Evolutionary conservation across 352 stramenopile species (phyloP).

Genomic region (Globisporangium camurandrum): DNA sequence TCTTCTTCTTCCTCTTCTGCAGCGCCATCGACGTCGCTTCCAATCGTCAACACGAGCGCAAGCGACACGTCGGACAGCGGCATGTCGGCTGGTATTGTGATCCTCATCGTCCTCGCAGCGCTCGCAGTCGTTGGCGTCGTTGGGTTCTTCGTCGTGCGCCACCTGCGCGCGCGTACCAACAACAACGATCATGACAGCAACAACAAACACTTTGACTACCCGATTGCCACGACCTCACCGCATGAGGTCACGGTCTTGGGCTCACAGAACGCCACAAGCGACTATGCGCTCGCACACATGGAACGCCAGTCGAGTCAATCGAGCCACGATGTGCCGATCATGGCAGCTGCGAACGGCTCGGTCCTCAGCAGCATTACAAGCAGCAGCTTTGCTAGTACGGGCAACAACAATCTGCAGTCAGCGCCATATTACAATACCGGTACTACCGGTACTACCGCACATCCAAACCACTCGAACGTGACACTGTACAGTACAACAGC

Average conservation of each 20-base stretch:
- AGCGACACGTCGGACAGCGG: slow-evolving; percentile 7
- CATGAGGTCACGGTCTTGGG: slow-evolving; percentile 12
- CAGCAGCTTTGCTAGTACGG: slow-evolving; percentile 8
- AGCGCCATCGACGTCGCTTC: background rate
- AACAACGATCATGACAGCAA: slow-evolving; percentile 17
- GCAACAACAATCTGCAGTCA: slow-evolving; percentile 1
- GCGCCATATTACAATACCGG: background rate
- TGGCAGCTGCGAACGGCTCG: slow-evolving; percentile 5
- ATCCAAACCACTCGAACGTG: slow-evolving; percentile 1
- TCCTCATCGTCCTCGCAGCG: slow-evolving; percentile 38
- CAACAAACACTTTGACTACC: slow-evolving; percentile 25
- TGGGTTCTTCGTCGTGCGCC: slow-evolving; percentile 33
- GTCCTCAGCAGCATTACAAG: slow-evolving; percentile 8
- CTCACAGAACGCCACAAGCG: slow-evolving; percentile 18
- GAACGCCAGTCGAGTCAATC: slow-evolving; percentile 17
- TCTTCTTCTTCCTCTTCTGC: background rate
- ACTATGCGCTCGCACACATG: slow-evolving; percentile 15
- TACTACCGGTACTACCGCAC: background rate
- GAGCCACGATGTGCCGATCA: slow-evolving; percentile 16
- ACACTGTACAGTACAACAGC: slow-evolving; percentile 3
- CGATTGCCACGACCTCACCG: slow-evolving; percentile 11
- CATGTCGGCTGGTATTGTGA: slow-evolving; percentile 32
- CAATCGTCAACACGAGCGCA: slow-evolving; percentile 1
- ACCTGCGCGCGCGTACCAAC: slow-evolving; percentile 13
- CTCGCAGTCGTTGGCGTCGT: slow-evolving; percentile 23